A percentile compares a stretch with the other conserved stretches of the same genome.
Conservation (phyloP, 306 rosid species). For the apple (Malus domestica) region DNA sequence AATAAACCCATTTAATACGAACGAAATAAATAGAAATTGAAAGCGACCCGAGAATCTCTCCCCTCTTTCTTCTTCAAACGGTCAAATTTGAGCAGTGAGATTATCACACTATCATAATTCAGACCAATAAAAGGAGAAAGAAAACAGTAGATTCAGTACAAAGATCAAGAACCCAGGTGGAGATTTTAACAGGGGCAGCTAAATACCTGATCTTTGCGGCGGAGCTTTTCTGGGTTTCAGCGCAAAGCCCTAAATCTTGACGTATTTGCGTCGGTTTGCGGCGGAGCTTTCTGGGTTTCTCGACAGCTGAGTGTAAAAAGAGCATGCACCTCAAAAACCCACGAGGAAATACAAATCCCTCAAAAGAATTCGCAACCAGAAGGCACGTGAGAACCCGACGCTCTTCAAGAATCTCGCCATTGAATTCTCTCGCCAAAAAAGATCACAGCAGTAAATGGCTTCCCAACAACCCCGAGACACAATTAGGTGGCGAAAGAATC, state of each 20-base stretch:
- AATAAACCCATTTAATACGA: conserved; percentile 3
- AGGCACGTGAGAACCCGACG: conserved; percentile 26
- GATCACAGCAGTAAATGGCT: conserved; percentile 22
- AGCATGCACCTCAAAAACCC: conserved; percentile 28
- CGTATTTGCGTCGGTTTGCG: not conserved
- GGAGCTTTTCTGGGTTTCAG: not conserved
- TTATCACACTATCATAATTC: not conserved
- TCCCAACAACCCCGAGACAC: conserved; percentile 8
- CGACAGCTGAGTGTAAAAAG: not conserved
- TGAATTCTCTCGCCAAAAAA: not conserved
- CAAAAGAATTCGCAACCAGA: conserved; percentile 28
- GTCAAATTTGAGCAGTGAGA: conserved; percentile 9
- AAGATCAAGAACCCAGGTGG: conserved; percentile 30
- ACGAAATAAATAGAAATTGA: conserved; percentile 13
- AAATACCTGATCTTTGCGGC: conserved; percentile 46
- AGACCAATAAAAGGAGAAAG: not conserved
- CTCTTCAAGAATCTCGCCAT: conserved; percentile 52
- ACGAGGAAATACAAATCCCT: conserved; percentile 17
- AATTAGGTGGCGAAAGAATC: conserved; percentile 22
- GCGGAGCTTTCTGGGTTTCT: not conserved
- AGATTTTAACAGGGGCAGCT: conserved; percentile 13
- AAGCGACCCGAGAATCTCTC: conserved; percentile 4
- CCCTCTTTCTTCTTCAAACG: conserved; percentile 19
- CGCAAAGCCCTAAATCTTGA: conserved; percentile 13
- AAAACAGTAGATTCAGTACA: conserved; percentile 24